Base-by-base conservation (phyloP, 1,284 basidiomycete species). In the Pholiota adiposa region DNA sequence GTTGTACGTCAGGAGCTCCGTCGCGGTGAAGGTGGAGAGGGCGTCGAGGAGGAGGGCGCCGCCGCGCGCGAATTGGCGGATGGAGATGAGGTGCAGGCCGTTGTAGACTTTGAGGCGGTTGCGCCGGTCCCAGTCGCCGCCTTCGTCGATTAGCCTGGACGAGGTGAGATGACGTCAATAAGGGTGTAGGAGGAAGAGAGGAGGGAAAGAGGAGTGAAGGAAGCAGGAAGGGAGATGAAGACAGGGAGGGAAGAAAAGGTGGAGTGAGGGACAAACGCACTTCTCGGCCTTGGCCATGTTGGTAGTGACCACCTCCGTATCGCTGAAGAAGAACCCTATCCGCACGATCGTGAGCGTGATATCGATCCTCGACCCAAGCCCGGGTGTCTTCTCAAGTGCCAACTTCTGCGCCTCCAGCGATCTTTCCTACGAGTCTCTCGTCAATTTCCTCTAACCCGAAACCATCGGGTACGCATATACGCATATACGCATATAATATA, bases 21-120 rank as follows among this genome's bases (percentile, higher is more conserved):
- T 92, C 0, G 96, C 96, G 0, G 96, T 98, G 72, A 98, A 98
- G 0, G 97, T 98, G 38, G 92, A 93, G 7, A 98, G 80, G 0
- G 96, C 94, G 67, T 98, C 96, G 51, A 96, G 86, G 64, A 98
- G 83, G 9, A 97, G 86, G 54, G 90, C 92, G 38, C 82, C 83
- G 7, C 79, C 89, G 21, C 75, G 86, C 73, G 86, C 90, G 79
- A 88, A 94, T 77, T 89, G 88, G 59, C 97, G 90, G 60, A 96
- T 90, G 18, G 94, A 93, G 34, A 97, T 79, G 31, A 91, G 79
- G 72, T 97, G 92, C 1, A 97, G 78, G 40, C 92, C 96, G 56
- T 89, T 87, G 79, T 99, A 99, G 40, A 98, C 97, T 75, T 98
- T 99, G 66, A 98, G 86, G 48, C 96, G 86, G 74, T 98, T 99